These are phyloP conservation scores for Marasmius fiardii DNA, from an alignment of 1,284 basidiomycete species.

Conservation along the genomic window DNA sequence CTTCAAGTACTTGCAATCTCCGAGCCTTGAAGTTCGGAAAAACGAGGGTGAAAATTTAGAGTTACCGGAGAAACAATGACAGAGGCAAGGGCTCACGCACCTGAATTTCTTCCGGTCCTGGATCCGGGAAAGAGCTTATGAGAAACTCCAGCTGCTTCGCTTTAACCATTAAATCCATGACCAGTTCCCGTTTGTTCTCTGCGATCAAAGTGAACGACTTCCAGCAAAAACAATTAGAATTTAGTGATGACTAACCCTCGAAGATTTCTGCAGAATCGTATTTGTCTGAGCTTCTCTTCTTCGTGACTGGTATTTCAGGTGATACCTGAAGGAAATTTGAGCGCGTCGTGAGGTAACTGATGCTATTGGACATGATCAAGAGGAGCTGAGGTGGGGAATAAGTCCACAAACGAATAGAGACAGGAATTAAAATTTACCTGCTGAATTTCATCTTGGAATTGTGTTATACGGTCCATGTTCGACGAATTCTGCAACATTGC, in stretches of 20 bases:
- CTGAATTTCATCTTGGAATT: background rate
- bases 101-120: constrained; percentile 71
- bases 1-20: constrained; percentile 58
- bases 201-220: background rate
- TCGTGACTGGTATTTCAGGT: constrained; percentile 57
- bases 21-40: constrained; percentile 59
- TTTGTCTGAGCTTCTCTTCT: constrained; percentile 51
- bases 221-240: background rate
- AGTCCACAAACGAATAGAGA: background rate
- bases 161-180: constrained; percentile 74
- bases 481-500: background rate
- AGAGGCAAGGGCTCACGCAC: constrained; percentile 30
- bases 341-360: constrained; percentile 54
- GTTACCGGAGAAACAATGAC: background rate
- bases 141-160: constrained; percentile 83
- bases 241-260: constrained; percentile 14
- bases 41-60: background rate
- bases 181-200: constrained; percentile 80
- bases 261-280: constrained; percentile 51
- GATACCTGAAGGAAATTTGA: constrained; percentile 59
- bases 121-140: constrained; percentile 71
- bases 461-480: background rate
- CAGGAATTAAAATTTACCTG: background rate
- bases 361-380: constrained; percentile 55
- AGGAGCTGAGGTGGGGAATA: background rate